These are phyloP conservation scores for Candida insectorum DNA, from an alignment of 805 yeast genomes.

Conservation along the genomic window DNA sequence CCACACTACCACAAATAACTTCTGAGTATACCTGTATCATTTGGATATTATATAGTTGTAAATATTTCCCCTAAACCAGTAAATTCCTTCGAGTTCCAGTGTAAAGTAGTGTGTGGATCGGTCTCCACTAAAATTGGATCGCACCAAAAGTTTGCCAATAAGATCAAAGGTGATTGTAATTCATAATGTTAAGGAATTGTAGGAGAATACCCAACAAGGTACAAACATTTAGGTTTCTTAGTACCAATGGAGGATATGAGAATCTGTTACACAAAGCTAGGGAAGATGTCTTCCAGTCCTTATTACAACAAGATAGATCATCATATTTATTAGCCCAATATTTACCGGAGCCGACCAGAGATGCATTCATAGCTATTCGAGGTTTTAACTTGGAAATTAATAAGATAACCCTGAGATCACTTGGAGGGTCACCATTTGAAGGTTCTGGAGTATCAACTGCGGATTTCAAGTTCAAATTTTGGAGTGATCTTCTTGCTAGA, in stretches of 20 bases:
- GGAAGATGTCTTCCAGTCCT: conserved; percentile 42
- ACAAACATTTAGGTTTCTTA: no score
- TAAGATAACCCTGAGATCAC: conserved; percentile 28
- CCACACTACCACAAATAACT: no score
- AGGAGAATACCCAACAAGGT: no score
- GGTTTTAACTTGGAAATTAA: conserved; percentile 66
- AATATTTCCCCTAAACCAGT: no score
- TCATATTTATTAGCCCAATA: conserved; percentile 65
- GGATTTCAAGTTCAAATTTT: conserved; percentile 64
- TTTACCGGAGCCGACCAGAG: conserved; percentile 61
- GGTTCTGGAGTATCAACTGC: conserved; percentile 36
- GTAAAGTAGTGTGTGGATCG: no score
- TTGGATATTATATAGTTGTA: no score
- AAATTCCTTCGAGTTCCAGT: no score
- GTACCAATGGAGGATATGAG: conserved; percentile 5
- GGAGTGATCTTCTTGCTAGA: conserved; percentile 61
- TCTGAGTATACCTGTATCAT: no score
- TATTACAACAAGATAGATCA: conserved; percentile 55
- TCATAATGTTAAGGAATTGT: no score
- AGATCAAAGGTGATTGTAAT: no score
- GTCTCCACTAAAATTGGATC: no score
- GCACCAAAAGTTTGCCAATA: no score
- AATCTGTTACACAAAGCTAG: conserved; percentile 21
- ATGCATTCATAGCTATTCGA: conserved; percentile 59
- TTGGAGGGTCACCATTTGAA: conserved; percentile 24